Base-by-base conservation (phyloP, 257 asterid genomes). In the Paulownia fortunei region DNA sequence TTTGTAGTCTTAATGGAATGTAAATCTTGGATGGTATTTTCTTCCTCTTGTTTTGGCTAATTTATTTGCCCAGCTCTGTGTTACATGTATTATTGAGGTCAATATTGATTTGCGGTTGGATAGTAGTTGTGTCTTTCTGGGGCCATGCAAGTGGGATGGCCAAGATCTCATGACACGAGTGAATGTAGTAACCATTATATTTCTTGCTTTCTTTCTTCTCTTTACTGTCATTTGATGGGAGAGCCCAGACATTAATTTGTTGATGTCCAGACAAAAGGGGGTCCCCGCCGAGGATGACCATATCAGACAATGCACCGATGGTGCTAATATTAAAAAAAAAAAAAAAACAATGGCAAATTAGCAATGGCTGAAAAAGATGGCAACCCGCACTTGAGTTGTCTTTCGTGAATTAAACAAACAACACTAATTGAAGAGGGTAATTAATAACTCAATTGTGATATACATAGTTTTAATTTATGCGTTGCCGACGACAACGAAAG, bases 161-260 rank as follows among this genome's bases (percentile, higher is more conserved):
- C 16, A 24, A 15, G 5, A 73, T 41, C 7, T 59, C 46, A 8
- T 66, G 27, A 8, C 32, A 52, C 72, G 65, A 63, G 39, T 51
- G 63, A 72, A 72, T 79, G 69, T 54, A n/a, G n/a, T n/a, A 19
- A 18, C 64, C 74, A 46, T 47, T 39, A 6, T 9, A 21, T 73
- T 54, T 64, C 54, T 79, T 72, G 49, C n/a, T 41, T 11, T 30
- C 5, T 75, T 18, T 30, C 41, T 19, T 27, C 41, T 73, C n/a
- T 12, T 3, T 3, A 19, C 36, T 10, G 15, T 59, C 34, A 59
- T 19, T 60, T 37, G 47, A 19, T 7, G 23, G n/a, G 76, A 19
- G 27, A 24, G 39, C 3, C 23, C 5, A 15, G 34, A 44, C 46
- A 55, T 56, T 30, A 32, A 56, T 68, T 55, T 56, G 9, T 56